Conservation (phyloP, 768 basidiomycete species). For the Cantharellus cinnabarinus region DNA sequence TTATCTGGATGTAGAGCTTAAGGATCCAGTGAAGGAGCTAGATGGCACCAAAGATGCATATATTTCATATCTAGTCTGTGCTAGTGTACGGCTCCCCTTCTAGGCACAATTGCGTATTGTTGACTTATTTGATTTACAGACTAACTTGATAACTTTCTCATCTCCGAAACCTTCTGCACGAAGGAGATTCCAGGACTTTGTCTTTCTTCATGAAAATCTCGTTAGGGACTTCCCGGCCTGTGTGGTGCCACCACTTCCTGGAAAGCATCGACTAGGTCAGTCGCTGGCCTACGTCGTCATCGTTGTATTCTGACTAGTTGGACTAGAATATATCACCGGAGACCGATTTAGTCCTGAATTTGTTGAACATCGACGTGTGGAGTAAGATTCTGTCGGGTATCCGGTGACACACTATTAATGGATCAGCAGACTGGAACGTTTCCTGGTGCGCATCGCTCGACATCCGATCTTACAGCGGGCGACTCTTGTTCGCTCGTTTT, state of each 20-base stretch:
- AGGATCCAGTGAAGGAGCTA: conserved; percentile 87
- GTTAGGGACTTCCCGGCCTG: conserved; percentile 88
- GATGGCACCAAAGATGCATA: conserved; percentile 95
- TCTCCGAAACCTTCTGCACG: conserved; percentile 52
- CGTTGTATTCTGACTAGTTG: background rate
- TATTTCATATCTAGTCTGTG: conserved; percentile 80
- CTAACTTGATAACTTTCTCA: conserved; percentile 75
- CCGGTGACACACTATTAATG: background rate
- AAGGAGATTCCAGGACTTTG: conserved; percentile 91
- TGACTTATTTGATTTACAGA: conserved; percentile 27
- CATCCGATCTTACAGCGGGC: conserved; percentile 89
- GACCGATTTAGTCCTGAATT: conserved; percentile 96
- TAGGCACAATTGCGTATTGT: background rate
- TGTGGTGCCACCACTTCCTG: conserved; percentile 91
- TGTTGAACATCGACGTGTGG: conserved; percentile 75
- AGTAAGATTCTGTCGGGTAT: conserved; percentile 31
- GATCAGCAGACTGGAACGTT: conserved; percentile 59
- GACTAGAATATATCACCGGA: conserved; percentile 84
- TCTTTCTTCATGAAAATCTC: conserved; percentile 76
- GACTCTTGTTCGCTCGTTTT: conserved; percentile 79
- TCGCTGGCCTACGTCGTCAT: background rate
- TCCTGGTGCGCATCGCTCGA: conserved; percentile 72
- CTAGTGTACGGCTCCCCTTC: conserved; percentile 37
- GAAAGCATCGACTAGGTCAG: conserved; percentile 88
- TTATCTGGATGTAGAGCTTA: conserved; percentile 58